Percentiles rank a stretch among this genome's conserved stretches.
Conservation (phyloP, 75 land plant species). For the Pinus taeda region DNA sequence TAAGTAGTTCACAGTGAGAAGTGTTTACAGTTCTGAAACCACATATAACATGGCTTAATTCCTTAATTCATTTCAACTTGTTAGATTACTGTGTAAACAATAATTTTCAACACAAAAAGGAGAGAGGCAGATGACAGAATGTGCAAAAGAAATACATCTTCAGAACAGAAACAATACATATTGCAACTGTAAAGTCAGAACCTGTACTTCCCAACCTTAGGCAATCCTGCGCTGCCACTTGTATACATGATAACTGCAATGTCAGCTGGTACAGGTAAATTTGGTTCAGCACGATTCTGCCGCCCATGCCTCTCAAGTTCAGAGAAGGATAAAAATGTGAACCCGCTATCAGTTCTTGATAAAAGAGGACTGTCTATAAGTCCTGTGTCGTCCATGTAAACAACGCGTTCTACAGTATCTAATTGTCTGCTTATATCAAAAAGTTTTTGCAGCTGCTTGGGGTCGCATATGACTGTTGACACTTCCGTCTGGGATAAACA, state of each 20-base stretch:
- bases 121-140: background rate
- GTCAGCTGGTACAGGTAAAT: conserved; percentile 54
- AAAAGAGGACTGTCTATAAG: conserved; percentile 6
- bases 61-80: background rate
- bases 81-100: background rate
- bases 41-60: background rate
- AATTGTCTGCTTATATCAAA: conserved; percentile 41
- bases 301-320: conserved; percentile 62
- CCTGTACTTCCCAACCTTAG: conserved; percentile 65
- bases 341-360: conserved; percentile 18
- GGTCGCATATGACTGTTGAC: conserved; percentile 79
- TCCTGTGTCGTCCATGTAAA: conserved; percentile 68
- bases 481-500: conserved; percentile 63
- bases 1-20: background rate
- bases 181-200: background rate
- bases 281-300: conserved; percentile 42
- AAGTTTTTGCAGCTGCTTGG: conserved; percentile 75
- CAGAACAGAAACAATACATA: background rate
- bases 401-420: conserved; percentile 45
- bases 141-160: background rate
- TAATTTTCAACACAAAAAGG: background rate
- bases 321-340: conserved; percentile 51
- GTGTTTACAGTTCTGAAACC: background rate
- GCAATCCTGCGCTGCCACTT: conserved; percentile 96
- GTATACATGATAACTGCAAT: conserved; percentile 96